Base-by-base conservation (phyloP, 2,329 filamentous ascomycete genomes). In the Monilinia aucupariae region DNA sequence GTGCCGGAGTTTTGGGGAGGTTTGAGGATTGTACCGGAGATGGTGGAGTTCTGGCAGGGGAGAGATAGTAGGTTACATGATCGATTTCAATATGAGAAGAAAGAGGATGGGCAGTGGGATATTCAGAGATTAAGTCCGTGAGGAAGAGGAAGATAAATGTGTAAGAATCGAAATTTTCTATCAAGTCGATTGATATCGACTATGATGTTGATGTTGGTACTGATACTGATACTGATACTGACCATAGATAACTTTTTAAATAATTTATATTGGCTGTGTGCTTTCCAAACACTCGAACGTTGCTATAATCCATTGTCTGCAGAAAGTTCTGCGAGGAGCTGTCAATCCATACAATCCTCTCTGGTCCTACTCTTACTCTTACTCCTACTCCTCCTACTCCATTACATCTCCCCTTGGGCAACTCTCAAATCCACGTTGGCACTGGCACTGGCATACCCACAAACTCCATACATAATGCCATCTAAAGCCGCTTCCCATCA, bases 1-100 rank as follows among this genome's bases (percentile, higher is more conserved):
- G 86, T 97, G 56, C 94, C 94, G 4, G 87, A 90, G 12, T 97
- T 96, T 75, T 99, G 94, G 94, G 94, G 94, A 37, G 94, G 94
- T 0, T 74, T 97, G 74, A 85, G 93, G 70, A 83, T 99, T 65
- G 82, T 92, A 67, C 93, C 94, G 0, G 89, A 92, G 72, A 84
- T 85, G 70, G 82, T 99, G 55, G 94, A 99, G 81, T 99, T 99
- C 75, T 99, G 94, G 86, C 92, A 97, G 80, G 94, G 94, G 3
- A 84, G 94, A 71, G 84, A 91, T 73, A 96, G 88, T 77, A 82
- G 94, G 64, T 78, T 99, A 75, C 94, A 99, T 77, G 94, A 99
- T 80, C 88, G 94, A 30, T 97, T 99, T 75, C 83, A 87, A 66
- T 97, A 97, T 77, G 85, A 85, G 62, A 86, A 83, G 74, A 81